phyloP scores from a whole-genome alignment of 345 rosid species.

The Hypericum perforatum region DNA sequence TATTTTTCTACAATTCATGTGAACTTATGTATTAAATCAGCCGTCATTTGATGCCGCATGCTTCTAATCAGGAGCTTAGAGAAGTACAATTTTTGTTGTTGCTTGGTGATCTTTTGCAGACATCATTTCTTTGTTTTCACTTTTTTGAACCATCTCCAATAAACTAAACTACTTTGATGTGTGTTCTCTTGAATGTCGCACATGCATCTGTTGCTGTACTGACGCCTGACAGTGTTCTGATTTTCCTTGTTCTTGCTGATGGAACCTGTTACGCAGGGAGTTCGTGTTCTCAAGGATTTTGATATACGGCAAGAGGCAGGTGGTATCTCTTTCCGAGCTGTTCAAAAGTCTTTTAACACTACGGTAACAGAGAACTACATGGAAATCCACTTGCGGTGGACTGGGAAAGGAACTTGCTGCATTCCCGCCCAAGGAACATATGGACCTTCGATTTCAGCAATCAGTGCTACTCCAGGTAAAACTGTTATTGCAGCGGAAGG shows the following conservation, averaged over 20 bases:
- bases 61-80: too few species aligned
- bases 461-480: conserved; percentile 2
- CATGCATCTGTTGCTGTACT: too few species aligned
- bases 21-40: not conserved
- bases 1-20: not conserved
- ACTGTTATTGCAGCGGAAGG: not conserved
- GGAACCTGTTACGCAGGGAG: not conserved
- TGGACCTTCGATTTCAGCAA: conserved; percentile 1
- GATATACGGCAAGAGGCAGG: not conserved
- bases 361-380: not conserved
- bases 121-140: too few species aligned
- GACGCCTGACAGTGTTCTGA: too few species aligned
- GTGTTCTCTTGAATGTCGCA: too few species aligned
- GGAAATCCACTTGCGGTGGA: not conserved
- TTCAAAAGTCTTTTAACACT: not conserved
- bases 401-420: conserved; percentile 1
- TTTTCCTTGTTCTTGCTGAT: too few species aligned
- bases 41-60: too few species aligned
- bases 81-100: too few species aligned
- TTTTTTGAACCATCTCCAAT: too few species aligned
- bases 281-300: not conserved
- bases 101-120: too few species aligned
- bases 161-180: too few species aligned
- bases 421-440: not conserved
- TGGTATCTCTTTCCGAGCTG: not conserved